These are phyloP conservation scores for Clitocybe nebularis DNA, from an alignment of 1,284 basidiomycete species.

Conservation along the genomic window DNA sequence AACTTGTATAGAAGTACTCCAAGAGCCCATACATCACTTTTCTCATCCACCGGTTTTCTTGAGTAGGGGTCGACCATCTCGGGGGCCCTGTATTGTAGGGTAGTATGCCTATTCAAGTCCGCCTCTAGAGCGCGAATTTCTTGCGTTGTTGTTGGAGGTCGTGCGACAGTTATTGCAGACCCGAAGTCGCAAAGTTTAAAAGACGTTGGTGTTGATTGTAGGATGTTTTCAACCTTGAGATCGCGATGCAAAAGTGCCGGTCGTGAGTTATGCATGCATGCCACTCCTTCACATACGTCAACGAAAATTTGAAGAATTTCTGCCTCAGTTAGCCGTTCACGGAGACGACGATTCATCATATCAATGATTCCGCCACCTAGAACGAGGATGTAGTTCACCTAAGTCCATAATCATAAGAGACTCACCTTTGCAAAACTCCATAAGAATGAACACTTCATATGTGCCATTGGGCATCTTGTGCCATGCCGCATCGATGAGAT, in stretches of 20 bases:
- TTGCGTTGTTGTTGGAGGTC: slow-evolving; percentile 69
- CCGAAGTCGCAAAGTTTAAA: slow-evolving; percentile 99
- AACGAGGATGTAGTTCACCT: slow-evolving; percentile 8
- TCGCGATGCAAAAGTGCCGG: slow-evolving; percentile 94
- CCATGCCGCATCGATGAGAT: slow-evolving; percentile 93
- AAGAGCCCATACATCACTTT: slow-evolving; percentile 97
- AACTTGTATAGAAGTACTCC: slow-evolving; percentile 90
- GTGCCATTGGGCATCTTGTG: slow-evolving; percentile 76
- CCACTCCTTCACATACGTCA: slow-evolving; percentile 90
- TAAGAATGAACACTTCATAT: slow-evolving; percentile 97
- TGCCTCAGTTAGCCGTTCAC: slow-evolving; percentile 89
- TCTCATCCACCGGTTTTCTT: slow-evolving; percentile 83
- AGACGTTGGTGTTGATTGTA: slow-evolving; percentile 69
- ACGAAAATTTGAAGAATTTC: slow-evolving; percentile 99
- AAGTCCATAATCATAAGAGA: slow-evolving; percentile 5
- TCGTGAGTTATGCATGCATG: slow-evolving; percentile 91
- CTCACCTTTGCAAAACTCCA: slow-evolving; percentile 89
- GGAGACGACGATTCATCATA: slow-evolving; percentile 95
- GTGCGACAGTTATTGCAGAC: slow-evolving; percentile 77
- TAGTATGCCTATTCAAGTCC: slow-evolving; percentile 93
- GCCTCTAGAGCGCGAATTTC: slow-evolving; percentile 87
- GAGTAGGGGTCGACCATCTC: slow-evolving; percentile 96
- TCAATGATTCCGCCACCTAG: slow-evolving; percentile 97
- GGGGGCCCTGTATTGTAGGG: slow-evolving; percentile 92
- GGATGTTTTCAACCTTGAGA: slow-evolving; percentile 98